A percentile compares a stretch with the other conserved stretches of the same genome.
Conservation (phyloP, 257 asterid species). For the Nicotiana paniculata region DNA sequence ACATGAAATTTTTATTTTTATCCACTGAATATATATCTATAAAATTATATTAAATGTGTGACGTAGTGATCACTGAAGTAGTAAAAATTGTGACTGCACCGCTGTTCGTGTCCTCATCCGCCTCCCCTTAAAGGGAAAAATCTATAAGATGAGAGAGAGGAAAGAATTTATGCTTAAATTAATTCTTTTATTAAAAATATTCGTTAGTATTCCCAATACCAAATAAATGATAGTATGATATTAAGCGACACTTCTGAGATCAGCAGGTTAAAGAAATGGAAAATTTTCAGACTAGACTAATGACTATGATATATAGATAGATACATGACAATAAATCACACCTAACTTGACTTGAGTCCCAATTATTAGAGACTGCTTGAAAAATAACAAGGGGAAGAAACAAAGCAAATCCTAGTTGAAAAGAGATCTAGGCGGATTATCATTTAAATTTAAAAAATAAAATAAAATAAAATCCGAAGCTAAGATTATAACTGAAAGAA, state of each 20-base stretch:
- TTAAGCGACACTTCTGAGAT: not conserved
- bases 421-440: conserved; percentile 18
- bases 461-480: conserved; percentile 15
- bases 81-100: not conserved
- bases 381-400: not conserved
- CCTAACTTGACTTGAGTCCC: not conserved
- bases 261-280: not conserved
- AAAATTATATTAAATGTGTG: not conserved
- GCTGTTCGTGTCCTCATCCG: not conserved
- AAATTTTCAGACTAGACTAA: not conserved
- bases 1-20: not conserved
- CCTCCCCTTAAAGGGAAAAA: not conserved
- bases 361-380: not conserved
- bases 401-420: conserved; percentile 4
- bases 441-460: conserved; percentile 16
- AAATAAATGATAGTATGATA: not conserved
- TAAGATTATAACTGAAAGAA: conserved; percentile 21
- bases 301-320: not conserved
- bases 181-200: not conserved
- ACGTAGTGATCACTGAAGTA: fast-evolving
- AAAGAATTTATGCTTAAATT: not conserved
- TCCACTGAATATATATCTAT: not conserved
- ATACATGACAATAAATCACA: not conserved
- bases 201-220: not conserved
- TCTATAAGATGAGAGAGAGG: not conserved